Conservation (phyloP, 495 filamentous ascomycete genomes). For the Umbilicaria muhlenbergii region DNA sequence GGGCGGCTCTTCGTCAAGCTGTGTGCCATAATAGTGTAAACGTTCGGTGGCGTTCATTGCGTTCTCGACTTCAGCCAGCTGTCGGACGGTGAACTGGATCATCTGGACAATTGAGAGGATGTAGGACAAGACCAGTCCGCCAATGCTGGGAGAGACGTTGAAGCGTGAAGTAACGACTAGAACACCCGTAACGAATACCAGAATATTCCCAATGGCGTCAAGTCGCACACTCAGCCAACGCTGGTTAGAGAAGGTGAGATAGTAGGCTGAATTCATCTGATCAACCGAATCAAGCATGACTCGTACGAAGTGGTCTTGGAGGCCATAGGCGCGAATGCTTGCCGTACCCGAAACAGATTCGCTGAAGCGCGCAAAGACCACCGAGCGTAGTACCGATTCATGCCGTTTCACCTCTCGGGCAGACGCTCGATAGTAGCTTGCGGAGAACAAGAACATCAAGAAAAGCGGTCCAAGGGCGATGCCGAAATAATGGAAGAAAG, state of each 20-base stretch:
- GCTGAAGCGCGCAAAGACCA: conserved; percentile 79
- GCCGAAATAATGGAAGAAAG: conserved; percentile 86
- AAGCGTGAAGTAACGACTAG: conserved; percentile 92
- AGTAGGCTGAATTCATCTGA: conserved; percentile 86
- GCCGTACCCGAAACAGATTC: conserved; percentile 74
- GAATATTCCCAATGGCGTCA: conserved; percentile 61
- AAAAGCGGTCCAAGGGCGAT: conserved; percentile 76
- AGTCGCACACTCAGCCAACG: conserved; percentile 78
- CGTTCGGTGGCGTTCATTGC: conserved; percentile 94
- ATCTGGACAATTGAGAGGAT: conserved; percentile 90
- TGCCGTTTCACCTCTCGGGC: conserved; percentile 89
- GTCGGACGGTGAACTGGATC: conserved; percentile 87
- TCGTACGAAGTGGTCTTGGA: conserved; percentile 54
- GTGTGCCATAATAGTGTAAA: conserved; percentile 76
- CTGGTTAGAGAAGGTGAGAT: conserved; percentile 85
- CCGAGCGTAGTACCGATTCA: conserved; percentile 73
- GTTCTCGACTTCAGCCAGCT: conserved; percentile 93
- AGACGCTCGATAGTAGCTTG: conserved; percentile 78
- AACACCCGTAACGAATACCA: conserved; percentile 79
- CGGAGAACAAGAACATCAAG: conserved; percentile 65
- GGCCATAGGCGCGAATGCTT: conserved; percentile 76
- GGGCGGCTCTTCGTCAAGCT: conserved; percentile 79
- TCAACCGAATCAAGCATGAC: conserved; percentile 60
- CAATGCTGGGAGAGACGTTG: conserved; percentile 66
- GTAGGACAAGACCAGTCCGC: conserved; percentile 78